phyloP scores from a whole-genome alignment of 208 protist species.

The Leishmania guyanensis region DNA sequence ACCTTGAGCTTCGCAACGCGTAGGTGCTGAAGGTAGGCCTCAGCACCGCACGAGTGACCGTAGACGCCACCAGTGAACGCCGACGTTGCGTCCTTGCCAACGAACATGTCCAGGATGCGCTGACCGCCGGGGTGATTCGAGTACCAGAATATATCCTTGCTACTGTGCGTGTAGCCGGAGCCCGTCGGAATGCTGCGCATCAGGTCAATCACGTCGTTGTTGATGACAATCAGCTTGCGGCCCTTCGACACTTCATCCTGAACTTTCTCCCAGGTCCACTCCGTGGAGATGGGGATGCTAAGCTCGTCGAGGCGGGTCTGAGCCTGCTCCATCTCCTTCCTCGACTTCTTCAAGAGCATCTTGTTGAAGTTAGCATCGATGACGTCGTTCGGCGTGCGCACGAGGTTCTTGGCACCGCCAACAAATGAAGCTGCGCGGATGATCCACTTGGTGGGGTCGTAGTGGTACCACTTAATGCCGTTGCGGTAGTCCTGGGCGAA shows the following conservation, averaged over 20 bases:
- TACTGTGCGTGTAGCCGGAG: constrained; percentile 65
- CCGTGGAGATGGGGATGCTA: constrained; percentile 37
- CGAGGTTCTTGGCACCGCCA: constrained; percentile 66
- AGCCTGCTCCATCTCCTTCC: constrained; percentile 39
- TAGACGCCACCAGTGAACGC: constrained; percentile 79
- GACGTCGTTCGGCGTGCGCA: constrained; percentile 62
- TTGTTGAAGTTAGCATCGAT: constrained; percentile 65
- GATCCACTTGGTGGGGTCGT: constrained; percentile 91
- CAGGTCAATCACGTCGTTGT: constrained; percentile 72
- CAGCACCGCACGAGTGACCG: constrained; percentile 63
- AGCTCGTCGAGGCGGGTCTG: constrained; percentile 46
- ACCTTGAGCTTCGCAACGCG: constrained; percentile 58
- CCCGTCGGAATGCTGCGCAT: constrained; percentile 59
- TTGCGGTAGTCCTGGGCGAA: constrained; percentile 93
- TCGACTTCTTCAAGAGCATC: constrained; percentile 50
- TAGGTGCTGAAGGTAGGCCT: constrained; percentile 67
- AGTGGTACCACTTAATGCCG: constrained; percentile 91
- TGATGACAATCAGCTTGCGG: constrained; percentile 69
- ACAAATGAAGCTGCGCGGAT: constrained; percentile 68
- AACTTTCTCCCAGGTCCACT: constrained; percentile 71
- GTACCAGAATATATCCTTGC: constrained; percentile 73
- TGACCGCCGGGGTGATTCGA: constrained; percentile 75
- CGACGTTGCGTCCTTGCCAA: constrained; percentile 77
- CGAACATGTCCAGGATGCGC: constrained; percentile 69
- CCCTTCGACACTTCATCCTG: constrained; percentile 59